Base-by-base conservation (phyloP, 2,329 filamentous ascomycete species). In the Ophiostoma tasmaniense region DNA sequence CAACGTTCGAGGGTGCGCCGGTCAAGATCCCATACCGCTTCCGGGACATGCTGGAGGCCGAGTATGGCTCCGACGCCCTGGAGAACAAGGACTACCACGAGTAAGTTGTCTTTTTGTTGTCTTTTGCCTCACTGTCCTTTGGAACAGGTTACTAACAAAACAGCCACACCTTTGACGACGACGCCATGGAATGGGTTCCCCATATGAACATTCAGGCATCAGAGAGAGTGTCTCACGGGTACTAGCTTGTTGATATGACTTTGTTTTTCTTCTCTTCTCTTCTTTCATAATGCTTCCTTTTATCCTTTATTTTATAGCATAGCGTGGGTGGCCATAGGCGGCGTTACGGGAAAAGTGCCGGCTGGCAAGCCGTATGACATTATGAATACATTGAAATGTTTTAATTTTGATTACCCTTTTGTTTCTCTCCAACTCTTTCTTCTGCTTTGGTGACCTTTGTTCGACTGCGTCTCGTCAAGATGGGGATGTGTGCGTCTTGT, bases 21-120 rank as follows among this genome's bases (percentile, higher is more conserved):
- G 89, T 84, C 64, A 87, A 87, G 77, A 87, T 92, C 30, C 90
- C 90, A 0, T 87, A 83, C 73, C 78, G 80, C 8, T 89, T 87
- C 74, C 81, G 83, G 70, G 83, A 86, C 64, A 81, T 89, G 66
- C 78, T 90, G 0, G 79, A 79, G 25, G 80, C 84, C 11, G 87
- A 89, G 74, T 90, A 89, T 72, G 78, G 83, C 3, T 74, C 80
- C 65, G 81, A 79, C 62, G 81, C 86, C 0, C 74, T 90, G 69
- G 80, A 78, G 0, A 77, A 80, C 22, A 86, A 80, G 0, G 77
- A 84, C 3, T 88, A 79, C 71, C 78, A 86, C 70, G 80, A 79
- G 85, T 88, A 79, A n/a, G n/a, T n/a, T 72, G 83, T 72, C 5
- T 22, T 17, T 17, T n/a, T 20, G 17, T 6, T 6, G n/a, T 3